Base-by-base conservation (phyloP, 768 basidiomycete species). In the Termitomyces sp. region DNA sequence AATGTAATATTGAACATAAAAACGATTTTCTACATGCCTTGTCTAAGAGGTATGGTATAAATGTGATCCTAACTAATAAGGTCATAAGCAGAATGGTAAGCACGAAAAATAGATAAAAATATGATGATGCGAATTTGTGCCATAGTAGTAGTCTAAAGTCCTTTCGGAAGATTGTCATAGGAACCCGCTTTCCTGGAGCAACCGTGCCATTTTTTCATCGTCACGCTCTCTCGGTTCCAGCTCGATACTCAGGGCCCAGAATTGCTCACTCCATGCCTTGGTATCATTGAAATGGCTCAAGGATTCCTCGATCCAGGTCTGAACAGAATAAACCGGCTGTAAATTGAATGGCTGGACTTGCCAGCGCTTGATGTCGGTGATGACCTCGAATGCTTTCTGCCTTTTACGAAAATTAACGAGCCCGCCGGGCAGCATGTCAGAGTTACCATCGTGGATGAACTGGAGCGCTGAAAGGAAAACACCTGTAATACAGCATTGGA, bases 331-430 rank as follows among this genome's bases (percentile, higher is more conserved):
- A 12, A 96, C 84, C 4, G 81, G 76, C 43, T 83, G 80, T 64
- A 96, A 86, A 73, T 96, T 95, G 78, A 94, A 98, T 2, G 91
- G 87, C 64, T 87, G 86, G 4, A 89, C 83, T 72, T 99, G 97
- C 86, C 95, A 98, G 36, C 92, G 89, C 72, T 96, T 92, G 71
- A 98, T 98, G 72, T 98, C 95, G 63, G 88, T 87, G 68, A 99
- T 93, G 66, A 98, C 91, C 70, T 97, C 95, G 17, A 94, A 94
- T 0, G 94, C 88, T 75, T 92, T 92, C 68, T 92, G 89, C 15
- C 96, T 89, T 74, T 99, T 99, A 70, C 88, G 86, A 77, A 98
- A 98, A 77, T 98, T 98, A 75, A 98, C 88, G 63, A 96, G 77
- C 59, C 84, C 83, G 9, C 86, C 89, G n/a, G 82, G 81, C 8